Conservation (phyloP, 1,284 basidiomycete species). For the Ganoderma boninense region DNA sequence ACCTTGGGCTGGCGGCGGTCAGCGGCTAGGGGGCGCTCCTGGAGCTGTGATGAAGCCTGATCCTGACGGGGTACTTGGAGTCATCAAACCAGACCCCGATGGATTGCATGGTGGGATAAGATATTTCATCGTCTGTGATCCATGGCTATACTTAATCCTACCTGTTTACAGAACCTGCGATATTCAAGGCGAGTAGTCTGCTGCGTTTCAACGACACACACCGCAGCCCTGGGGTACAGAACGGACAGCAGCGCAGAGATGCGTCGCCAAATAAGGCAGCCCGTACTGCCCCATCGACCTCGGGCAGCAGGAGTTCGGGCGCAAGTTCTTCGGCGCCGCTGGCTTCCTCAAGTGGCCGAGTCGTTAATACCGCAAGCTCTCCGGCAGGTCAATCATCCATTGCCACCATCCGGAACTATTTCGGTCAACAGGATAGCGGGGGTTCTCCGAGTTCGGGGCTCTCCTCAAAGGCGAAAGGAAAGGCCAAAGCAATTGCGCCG, state of each 20-base stretch:
- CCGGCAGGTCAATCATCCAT: conserved; percentile 4
- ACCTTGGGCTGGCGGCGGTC: background rate
- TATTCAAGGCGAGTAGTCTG: conserved; percentile 18
- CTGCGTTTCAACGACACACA: conserved; percentile 18
- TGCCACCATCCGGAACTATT: conserved; percentile 10
- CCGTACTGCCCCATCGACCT: background rate
- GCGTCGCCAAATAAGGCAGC: background rate
- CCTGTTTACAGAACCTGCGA: conserved; percentile 13
- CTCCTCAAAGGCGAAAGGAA: conserved; percentile 16
- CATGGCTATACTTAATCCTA: background rate
- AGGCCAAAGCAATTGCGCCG: conserved; percentile 7
- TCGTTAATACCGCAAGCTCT: conserved; percentile 11
- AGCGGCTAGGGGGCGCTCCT: background rate
- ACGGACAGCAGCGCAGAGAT: background rate
- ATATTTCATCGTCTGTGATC: background rate
- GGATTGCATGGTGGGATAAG: background rate
- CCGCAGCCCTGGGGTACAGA: background rate
- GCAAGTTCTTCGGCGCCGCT: conserved; percentile 13
- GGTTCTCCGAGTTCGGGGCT: background rate
- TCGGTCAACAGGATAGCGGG: conserved; percentile 7
- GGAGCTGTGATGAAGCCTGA: background rate
- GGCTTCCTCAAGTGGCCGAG: conserved; percentile 16
- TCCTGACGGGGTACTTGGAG: background rate
- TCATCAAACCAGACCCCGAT: conserved; percentile 1
- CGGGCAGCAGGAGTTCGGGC: background rate